Conservation (phyloP, 176 grass and related monocot genomes). For the Rhynchospora pubera region DNA sequence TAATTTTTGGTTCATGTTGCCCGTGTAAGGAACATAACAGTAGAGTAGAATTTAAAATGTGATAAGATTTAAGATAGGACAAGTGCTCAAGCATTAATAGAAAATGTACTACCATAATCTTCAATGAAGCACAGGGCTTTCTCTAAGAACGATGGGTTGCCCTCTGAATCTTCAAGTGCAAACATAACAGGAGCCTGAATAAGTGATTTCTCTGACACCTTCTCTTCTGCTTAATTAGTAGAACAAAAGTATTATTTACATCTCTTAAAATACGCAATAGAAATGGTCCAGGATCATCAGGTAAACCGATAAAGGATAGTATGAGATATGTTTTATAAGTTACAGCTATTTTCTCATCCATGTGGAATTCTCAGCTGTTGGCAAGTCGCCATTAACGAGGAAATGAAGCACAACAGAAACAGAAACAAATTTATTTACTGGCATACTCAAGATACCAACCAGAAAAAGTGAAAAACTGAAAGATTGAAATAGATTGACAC, state of each 20-base stretch:
- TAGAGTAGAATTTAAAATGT: neutral
- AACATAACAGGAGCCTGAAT: slow-evolving; percentile 57
- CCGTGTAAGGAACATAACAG: neutral
- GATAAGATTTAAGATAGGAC: neutral
- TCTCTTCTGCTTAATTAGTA: slow-evolving; percentile 42
- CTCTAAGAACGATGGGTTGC: slow-evolving; percentile 86
- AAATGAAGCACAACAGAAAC: neutral
- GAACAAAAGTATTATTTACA: neutral
- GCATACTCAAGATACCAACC: neutral
- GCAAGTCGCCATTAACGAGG: neutral
- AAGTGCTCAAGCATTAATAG: slow-evolving; percentile 7
- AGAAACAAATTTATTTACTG: neutral
- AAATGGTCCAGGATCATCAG: neutral
- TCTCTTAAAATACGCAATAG: neutral
- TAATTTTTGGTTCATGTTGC: neutral
- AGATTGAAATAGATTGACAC: too few species aligned
- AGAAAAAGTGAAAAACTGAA: neutral
- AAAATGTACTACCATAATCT: slow-evolving; percentile 58
- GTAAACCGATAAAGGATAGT: neutral
- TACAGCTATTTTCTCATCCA: neutral
- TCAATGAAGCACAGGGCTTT: slow-evolving; percentile 94
- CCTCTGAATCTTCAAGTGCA: slow-evolving; percentile 78
- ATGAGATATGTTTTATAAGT: neutral
- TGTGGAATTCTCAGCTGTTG: neutral
- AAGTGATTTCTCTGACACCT: slow-evolving; percentile 34